Evolutionary conservation across 352 stramenopile species (phyloP).

Genomic region (Pythium coloratum): DNA sequence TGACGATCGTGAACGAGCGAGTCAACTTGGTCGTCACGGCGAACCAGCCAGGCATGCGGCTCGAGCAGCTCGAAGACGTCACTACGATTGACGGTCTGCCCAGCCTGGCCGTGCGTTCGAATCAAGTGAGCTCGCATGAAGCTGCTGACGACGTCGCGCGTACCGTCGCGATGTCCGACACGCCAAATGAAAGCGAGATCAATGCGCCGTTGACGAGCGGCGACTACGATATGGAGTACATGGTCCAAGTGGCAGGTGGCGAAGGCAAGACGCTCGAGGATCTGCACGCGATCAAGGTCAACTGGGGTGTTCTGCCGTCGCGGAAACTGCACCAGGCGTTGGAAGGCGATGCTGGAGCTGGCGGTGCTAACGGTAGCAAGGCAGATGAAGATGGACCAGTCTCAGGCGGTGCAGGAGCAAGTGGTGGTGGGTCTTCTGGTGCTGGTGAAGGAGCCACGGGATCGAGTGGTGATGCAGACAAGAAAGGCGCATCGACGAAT

Average conservation of each 20-base stretch:
- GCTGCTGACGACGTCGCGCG: slow-evolving; percentile 61
- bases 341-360: slow-evolving; percentile 21
- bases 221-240: slow-evolving; percentile 71
- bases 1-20: slow-evolving; percentile 79
- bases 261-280: slow-evolving; percentile 52
- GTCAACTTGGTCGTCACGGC: slow-evolving; percentile 72
- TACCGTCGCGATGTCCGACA: slow-evolving; percentile 42
- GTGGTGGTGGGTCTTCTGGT: slow-evolving; percentile 22
- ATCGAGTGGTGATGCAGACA: slow-evolving; percentile 36
- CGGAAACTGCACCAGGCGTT: slow-evolving; percentile 48
- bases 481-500: slow-evolving; percentile 35
- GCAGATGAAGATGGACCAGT: slow-evolving; percentile 20
- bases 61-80: slow-evolving; percentile 62
- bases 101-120: slow-evolving; percentile 42
- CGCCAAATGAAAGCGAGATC: slow-evolving; percentile 77
- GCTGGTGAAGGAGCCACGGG: slow-evolving; percentile 8
- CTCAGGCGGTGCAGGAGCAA: slow-evolving; percentile 8
- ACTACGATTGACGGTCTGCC: slow-evolving; percentile 26
- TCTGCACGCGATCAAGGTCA: slow-evolving; percentile 63
- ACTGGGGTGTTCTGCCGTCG: slow-evolving; percentile 69
- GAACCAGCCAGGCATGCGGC: slow-evolving; percentile 68
- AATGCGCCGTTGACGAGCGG: slow-evolving; percentile 54
- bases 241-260: slow-evolving; percentile 53
- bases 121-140: slow-evolving; percentile 40
- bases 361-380: slow-evolving; percentile 31